Percentiles rank a stretch among this genome's conserved stretches.
phyloP scores from a whole-genome alignment of 129 eudicot species.

The Silybum marianum region DNA sequence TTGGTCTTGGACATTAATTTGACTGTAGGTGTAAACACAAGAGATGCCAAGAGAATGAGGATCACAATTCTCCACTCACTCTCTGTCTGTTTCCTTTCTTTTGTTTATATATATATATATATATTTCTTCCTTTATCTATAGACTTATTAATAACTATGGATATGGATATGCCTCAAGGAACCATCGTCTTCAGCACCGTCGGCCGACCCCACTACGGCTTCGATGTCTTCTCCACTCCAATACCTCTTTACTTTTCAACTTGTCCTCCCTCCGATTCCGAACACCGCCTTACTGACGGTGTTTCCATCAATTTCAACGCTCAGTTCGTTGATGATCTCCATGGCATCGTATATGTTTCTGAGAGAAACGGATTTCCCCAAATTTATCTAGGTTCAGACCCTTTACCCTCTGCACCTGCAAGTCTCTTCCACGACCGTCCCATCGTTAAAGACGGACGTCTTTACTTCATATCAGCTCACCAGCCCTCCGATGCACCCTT shows the following conservation, averaged over 20 bases:
- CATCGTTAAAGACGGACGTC: conserved; percentile 25
- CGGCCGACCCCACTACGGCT: conserved; percentile 72
- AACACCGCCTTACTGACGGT: conserved; percentile 66
- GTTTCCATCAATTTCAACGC: conserved; percentile 71
- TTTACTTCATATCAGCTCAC: conserved; percentile 72
- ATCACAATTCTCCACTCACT: no score
- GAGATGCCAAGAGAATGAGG: no score
- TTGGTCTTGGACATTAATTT: no score
- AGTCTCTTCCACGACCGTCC: conserved; percentile 86
- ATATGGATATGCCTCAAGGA: conserved; percentile 49
- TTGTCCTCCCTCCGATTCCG: conserved; percentile 29
- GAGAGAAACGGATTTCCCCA: conserved; percentile 67
- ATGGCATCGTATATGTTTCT: conserved; percentile 53
- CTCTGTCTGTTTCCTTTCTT: no score
- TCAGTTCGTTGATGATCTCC: conserved; percentile 48
- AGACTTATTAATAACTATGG: conserved; percentile 32
- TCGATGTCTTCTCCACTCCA: conserved; percentile 68
- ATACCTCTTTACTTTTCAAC: no score
- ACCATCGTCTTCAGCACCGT: conserved; percentile 74
- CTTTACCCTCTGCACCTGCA: conserved; percentile 27
- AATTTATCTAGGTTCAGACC: conserved; percentile 35
- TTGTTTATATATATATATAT: no score
- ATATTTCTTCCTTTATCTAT: no score
- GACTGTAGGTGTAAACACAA: no score
- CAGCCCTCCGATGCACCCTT: conserved; percentile 43